A percentile compares a stretch with the other conserved stretches of the same genome.
phyloP scores from a whole-genome alignment of 2,329 filamentous ascomycete species.

The Cryoendolithus antarcticus region DNA sequence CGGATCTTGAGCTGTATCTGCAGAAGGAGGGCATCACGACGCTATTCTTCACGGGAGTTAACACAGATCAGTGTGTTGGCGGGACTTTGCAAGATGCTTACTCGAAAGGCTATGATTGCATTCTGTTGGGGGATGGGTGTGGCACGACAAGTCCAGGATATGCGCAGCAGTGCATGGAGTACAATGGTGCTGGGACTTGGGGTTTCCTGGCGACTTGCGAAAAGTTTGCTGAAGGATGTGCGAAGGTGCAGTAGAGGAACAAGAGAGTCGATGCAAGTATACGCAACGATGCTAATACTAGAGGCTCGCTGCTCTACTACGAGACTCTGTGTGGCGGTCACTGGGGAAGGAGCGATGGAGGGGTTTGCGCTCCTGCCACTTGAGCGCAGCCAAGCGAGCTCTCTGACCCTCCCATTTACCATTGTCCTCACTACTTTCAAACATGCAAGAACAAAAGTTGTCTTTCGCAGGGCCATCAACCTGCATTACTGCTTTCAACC shows the following conservation, averaged over 20 bases:
- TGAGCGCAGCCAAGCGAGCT: too few relatives aligned
- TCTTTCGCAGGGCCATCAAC: too few relatives aligned
- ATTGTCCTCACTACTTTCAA: too few relatives aligned
- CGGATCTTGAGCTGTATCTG: constrained; percentile 33
- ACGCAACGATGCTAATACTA: too few relatives aligned
- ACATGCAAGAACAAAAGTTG: too few relatives aligned
- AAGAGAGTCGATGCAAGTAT: neutral
- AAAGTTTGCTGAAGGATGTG: constrained; percentile 17
- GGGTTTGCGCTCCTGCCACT: too few relatives aligned
- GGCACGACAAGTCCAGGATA: constrained; percentile 37
- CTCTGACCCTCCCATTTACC: too few relatives aligned
- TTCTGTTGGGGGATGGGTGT: constrained; percentile 43
- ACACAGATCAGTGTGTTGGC: constrained; percentile 50
- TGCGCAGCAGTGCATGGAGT: constrained; percentile 25
- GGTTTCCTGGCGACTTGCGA: constrained; percentile 22
- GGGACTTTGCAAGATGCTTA: constrained; percentile 45
- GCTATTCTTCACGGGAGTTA: constrained; percentile 46
- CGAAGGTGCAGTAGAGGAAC: constrained; percentile 1
- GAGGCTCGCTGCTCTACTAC: too few relatives aligned
- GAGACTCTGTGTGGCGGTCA: too few relatives aligned
- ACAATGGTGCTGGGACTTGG: constrained; percentile 23
- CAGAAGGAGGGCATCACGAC: constrained; percentile 32
- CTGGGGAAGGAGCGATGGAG: too few relatives aligned
- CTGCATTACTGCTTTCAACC: too few relatives aligned
- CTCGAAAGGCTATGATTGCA: constrained; percentile 43